phyloP scores from a whole-genome alignment of 1,284 basidiomycete species.

The Meira miltonrushii region DNA sequence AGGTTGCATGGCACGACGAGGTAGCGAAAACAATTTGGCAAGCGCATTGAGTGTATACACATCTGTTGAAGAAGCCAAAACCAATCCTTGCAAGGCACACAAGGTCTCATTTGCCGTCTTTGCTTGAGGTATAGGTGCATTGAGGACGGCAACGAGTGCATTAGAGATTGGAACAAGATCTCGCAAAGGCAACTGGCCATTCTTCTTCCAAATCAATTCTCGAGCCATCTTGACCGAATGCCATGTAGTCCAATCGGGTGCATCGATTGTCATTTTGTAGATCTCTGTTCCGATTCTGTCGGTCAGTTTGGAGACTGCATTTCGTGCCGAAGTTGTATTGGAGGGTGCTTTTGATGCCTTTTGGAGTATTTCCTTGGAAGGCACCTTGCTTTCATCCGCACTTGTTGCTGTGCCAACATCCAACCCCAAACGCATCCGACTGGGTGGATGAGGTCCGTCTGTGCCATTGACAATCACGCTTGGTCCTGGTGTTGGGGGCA shows the following conservation, averaged over 20 bases:
- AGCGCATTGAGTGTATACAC: conserved; percentile 14
- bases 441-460: not conserved
- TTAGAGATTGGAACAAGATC: conserved; percentile 80
- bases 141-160: conserved; percentile 57
- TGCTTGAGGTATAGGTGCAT: conserved; percentile 2
- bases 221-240: conserved; percentile 80
- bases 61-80: conserved; percentile 11
- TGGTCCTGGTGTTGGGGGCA: conserved; percentile 23
- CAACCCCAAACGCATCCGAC: not conserved
- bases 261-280: conserved; percentile 75
- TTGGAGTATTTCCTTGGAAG: not conserved
- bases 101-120: conserved; percentile 8
- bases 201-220: conserved; percentile 78
- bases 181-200: conserved; percentile 67
- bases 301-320: conserved; percentile 80
- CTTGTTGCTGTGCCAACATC: conserved; percentile 5
- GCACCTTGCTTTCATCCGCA: not conserved
- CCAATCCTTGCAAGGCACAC: conserved; percentile 9
- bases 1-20: too few species aligned
- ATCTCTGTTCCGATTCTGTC: conserved; percentile 67
- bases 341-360: not conserved
- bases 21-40: not conserved
- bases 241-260: conserved; percentile 85
- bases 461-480: conserved; percentile 17
- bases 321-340: not conserved